phyloP scores from a whole-genome alignment of 1,139 yeast genomes.

The Debaryomyces sp. region DNA sequence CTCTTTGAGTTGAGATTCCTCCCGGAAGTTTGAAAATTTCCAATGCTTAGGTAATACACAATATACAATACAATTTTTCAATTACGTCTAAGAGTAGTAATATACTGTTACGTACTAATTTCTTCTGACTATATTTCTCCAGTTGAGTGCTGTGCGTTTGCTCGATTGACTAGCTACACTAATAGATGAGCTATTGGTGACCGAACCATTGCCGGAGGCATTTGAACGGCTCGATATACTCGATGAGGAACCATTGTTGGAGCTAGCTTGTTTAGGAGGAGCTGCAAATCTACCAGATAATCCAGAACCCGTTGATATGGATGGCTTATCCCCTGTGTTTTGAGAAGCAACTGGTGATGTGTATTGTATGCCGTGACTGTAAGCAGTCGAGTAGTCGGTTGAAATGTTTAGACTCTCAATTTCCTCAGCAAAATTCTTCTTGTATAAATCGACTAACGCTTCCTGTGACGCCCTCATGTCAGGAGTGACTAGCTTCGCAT shows the following conservation, averaged over 20 bases:
- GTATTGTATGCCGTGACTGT: constrained; percentile 22
- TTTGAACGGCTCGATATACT: constrained; percentile 34
- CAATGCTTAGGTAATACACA: constrained; percentile 1
- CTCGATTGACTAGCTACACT: constrained; percentile 20
- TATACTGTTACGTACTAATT: not conserved
- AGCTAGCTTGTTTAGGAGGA: constrained; percentile 1
- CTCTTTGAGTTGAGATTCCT: not conserved
- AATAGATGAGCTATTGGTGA: constrained; percentile 3
- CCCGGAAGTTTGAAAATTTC: constrained; percentile 3
- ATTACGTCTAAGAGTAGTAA: not conserved
- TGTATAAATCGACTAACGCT: constrained; percentile 63
- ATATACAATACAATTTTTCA: not conserved
- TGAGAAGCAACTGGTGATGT: not conserved
- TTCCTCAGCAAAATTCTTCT: constrained; percentile 70
- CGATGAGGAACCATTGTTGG: constrained; percentile 5
- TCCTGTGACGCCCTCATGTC: constrained; percentile 65
- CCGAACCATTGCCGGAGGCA: constrained; percentile 24
- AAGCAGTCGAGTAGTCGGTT: constrained; percentile 34
- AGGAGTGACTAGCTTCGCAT: constrained; percentile 65
- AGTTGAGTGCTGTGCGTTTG: constrained; percentile 51
- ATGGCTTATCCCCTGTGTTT: constrained; percentile 3
- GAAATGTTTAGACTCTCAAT: constrained; percentile 45
- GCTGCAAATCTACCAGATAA: not conserved
- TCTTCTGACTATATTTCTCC: constrained; percentile 35
- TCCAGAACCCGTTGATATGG: not conserved